Conservation (phyloP, 176 grass and related monocot species). For the Carex littledalei region DNA sequence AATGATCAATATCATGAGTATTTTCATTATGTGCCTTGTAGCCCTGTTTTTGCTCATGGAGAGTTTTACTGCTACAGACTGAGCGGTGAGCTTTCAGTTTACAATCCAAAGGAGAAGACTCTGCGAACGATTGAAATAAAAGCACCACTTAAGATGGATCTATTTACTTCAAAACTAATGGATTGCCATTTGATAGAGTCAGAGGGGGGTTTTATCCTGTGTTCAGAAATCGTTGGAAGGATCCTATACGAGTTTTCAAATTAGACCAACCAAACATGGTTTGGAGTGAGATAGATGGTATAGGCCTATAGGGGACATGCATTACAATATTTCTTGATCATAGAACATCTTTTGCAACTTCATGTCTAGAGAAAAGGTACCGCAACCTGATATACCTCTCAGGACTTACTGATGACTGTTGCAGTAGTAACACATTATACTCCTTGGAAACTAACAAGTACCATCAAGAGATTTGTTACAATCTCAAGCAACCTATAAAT, state of each 20-base stretch:
- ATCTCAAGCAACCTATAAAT: neutral
- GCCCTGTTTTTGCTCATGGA: neutral
- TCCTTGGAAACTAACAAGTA: neutral
- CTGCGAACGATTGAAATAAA: neutral
- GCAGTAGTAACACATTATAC: neutral
- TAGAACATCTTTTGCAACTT: neutral
- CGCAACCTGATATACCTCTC: neutral
- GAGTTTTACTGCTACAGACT: slow-evolving; percentile 2
- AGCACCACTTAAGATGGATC: neutral
- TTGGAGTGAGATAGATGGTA: neutral
- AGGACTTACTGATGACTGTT: neutral
- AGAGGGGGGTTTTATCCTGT: slow-evolving; percentile 1
- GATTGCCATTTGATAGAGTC: neutral
- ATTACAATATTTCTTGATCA: neutral
- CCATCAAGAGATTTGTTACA: neutral
- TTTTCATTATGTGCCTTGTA: neutral
- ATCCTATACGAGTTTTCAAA: neutral
- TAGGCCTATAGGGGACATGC: too few species aligned
- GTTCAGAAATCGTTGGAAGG: neutral
- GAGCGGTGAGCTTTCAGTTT: slow-evolving; percentile 6
- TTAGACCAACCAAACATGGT: neutral
- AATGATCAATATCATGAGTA: too few species aligned
- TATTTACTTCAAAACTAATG: neutral
- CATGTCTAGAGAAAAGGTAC: neutral
- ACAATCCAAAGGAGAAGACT: neutral